Evolutionary conservation across 768 basidiomycete species (phyloP), one percentile per base, ranked within the genome.

Genomic region (Tulasnella sp.): DNA sequence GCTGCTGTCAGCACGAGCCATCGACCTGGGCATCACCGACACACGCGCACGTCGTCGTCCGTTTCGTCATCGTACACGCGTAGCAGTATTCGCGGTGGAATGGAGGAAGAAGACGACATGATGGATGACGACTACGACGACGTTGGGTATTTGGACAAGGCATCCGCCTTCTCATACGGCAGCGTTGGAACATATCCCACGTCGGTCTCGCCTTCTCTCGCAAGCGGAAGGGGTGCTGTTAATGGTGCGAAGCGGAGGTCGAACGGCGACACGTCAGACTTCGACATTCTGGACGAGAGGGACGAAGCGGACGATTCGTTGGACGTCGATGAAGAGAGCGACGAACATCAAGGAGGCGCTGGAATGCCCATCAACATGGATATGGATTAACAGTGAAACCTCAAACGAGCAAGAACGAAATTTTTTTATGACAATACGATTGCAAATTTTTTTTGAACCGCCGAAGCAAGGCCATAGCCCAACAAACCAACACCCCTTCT

Each of bases 341-440:
- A 75, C 78, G 37, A 78, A 10, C 35, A 75, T 51, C 40, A 70
- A 39, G 75, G 75, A 20, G 78, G 78, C 18, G 70, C 70, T 7
- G 78, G 57, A 23, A 79, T 79, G 78, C 78, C 79, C 15, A 75
- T 78, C 15, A 75, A 78, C 16, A 78, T 79, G 78, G 73, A 73
- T 40, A 73, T 40, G 40, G 77, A 78, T 73, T 32, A 72, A 20
- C 74, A 39, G 75, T 26, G 77, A 13, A n/a, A 6, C 20, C 20
- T 5, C 10, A 5, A 51, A 75, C 37, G 37, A 78, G 32, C 35
- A 75, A 26, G 20, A 70, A 20, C 26, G 75, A 37, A 77, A n/a
- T n/a, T 48, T 18, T 26, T 44, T 15, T 78, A 35, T n/a, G n/a
- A 5, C 23, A 51, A 51, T 7, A 51, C 51, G 23, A 51, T 40